A percentile compares a stretch with the other conserved stretches of the same genome.
Evolutionary conservation across 148 eudicot genomes (phyloP).

Genomic region (Chenopodium quinoa): DNA sequence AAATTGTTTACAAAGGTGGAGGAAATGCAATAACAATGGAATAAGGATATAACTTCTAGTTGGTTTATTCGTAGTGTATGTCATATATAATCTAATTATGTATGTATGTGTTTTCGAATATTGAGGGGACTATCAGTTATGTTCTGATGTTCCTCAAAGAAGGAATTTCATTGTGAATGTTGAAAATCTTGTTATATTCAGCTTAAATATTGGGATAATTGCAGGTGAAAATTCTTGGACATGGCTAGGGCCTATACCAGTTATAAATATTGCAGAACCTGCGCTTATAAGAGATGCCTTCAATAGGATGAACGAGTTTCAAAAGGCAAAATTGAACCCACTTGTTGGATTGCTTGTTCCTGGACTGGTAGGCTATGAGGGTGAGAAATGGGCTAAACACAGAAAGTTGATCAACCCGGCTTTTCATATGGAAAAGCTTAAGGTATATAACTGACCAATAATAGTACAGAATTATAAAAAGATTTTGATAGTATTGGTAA

Average conservation of each 20-base stretch:
- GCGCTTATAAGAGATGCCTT: conserved; percentile 40
- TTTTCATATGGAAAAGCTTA: conserved; percentile 51
- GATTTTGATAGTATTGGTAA: neutral
- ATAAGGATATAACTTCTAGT: too few relatives aligned
- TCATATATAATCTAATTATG: too few relatives aligned
- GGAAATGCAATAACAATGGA: too few relatives aligned
- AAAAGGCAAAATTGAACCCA: conserved; percentile 34
- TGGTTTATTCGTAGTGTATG: too few relatives aligned
- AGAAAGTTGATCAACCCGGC: conserved; percentile 51
- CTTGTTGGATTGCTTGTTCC: conserved; percentile 29
- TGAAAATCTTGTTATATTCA: too few relatives aligned
- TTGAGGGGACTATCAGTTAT: too few relatives aligned
- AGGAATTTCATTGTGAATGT: too few relatives aligned
- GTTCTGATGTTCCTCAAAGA: too few relatives aligned
- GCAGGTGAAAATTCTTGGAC: conserved; percentile 37
- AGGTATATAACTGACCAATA: conserved; percentile 27
- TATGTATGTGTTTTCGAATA: too few relatives aligned
- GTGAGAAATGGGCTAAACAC: conserved; percentile 45
- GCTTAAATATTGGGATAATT: neutral
- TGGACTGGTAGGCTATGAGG: conserved; percentile 46
- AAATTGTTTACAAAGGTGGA: too few relatives aligned
- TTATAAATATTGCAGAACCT: conserved; percentile 38
- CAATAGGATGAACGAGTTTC: conserved; percentile 26
- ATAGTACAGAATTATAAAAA: too few relatives aligned
- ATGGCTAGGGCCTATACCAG: conserved; percentile 50